Evolutionary conservation across 75 land plant species (phyloP), one percentile per base, ranked within the genome.

Genomic region (Larix kaempferi): DNA sequence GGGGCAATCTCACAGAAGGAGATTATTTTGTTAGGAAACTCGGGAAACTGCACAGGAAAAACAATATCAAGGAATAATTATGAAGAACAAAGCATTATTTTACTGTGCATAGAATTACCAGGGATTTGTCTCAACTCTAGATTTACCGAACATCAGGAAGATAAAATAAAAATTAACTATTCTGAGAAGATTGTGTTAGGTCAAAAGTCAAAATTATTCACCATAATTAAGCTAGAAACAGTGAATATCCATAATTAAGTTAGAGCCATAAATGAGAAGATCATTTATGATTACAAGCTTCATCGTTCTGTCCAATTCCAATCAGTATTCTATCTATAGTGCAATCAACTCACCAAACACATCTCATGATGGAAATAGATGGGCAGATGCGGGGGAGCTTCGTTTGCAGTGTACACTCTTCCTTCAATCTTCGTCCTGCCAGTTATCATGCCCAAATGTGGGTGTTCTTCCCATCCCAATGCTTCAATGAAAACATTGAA

Each of bases 341-440:
- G 29, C 19, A 71, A 74, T 35, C 56, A 5, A 65, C 80, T 56
- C 72, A 87, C 89, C 79, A 81, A 22, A 33, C 71, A 73, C 81
- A 84, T 83, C 63, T 87, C 89, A 59, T 87, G 84, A 56, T 87
- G 89, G 82, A 76, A 87, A 63, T 74, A 58, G 23, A 87, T 87
- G 83, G 66, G 58, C 39, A 69, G 74, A 15, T 61, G 13, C 41
- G 78, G 84, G 14, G 82, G 74, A 25, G 63, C 76, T 29, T 87
- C 89, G 66, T 87, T 87, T 33, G 86, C 86, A 11, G 89, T 87
- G 73, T 49, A 84, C 1, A 84, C 82, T 2, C 84, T 41, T 21
- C 83, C 80, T 15, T 78, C 27, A 16, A 87, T 58, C 44, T 74
- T 66, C 0, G 69, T 60, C 27, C 89, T 55, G 2, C 79, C 76